Percentiles rank a stretch among this genome's conserved stretches.
Evolutionary conservation across 805 yeast genomes (phyloP).

Genomic region (Blastobotrys robertii): DNA sequence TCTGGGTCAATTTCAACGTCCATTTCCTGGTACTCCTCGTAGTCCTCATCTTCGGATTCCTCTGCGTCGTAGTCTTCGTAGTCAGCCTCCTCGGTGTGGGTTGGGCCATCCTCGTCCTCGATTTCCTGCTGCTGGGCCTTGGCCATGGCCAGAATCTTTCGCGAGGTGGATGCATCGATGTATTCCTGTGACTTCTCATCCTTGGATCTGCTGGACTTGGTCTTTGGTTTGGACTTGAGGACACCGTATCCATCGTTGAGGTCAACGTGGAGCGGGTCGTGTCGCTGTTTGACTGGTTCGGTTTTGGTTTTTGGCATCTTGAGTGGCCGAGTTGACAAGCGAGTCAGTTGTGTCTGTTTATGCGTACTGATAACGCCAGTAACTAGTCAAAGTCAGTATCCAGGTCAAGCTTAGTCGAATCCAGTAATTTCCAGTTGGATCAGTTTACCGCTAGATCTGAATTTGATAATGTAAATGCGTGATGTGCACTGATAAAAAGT

Average conservation of each 20-base stretch:
- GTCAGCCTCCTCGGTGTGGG: constrained; percentile 20
- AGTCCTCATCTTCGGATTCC: constrained; percentile 86
- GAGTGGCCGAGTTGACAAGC: too few relatives aligned
- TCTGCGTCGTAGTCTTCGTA: constrained; percentile 33
- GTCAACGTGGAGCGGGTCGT: constrained; percentile 73
- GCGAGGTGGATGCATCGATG: constrained; percentile 72
- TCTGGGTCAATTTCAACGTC: constrained; percentile 55
- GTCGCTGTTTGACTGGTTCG: constrained; percentile 39
- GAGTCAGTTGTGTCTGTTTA: too few relatives aligned
- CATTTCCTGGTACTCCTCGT: constrained; percentile 42
- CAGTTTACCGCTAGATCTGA: too few relatives aligned
- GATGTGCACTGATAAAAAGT: background rate
- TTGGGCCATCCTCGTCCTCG: constrained; percentile 49
- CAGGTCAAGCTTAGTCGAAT: too few relatives aligned
- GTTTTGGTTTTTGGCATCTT: constrained; percentile 22
- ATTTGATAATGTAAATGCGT: background rate
- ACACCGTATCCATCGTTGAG: constrained; percentile 67
- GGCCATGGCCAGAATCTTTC: constrained; percentile 82
- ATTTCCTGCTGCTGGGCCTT: constrained; percentile 88
- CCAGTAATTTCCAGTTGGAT: too few relatives aligned
- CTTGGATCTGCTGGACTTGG: constrained; percentile 15
- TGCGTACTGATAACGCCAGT: too few relatives aligned
- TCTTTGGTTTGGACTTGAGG: constrained; percentile 38
- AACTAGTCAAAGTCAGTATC: too few relatives aligned
- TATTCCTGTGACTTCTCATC: constrained; percentile 35